Base-by-base conservation (phyloP, 495 filamentous ascomycete species). In the Pseudomonodictys pantanalensis region DNA sequence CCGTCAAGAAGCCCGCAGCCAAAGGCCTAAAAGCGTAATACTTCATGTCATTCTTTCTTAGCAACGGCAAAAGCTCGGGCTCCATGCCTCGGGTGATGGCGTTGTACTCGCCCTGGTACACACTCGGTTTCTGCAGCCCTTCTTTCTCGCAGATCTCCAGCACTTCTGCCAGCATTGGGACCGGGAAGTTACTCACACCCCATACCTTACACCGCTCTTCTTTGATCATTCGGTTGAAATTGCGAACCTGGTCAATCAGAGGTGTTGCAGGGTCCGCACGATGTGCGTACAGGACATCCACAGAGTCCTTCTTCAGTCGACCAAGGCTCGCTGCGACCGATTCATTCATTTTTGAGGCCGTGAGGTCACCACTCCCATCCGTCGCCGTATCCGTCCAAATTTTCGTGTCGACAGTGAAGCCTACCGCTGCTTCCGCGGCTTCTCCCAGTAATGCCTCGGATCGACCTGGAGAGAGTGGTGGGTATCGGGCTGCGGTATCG, bases 401-500 rank as follows among this genome's bases (percentile, higher is more conserved):
- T 54, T 79, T 79, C 0, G 76, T 78, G 44, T 78, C 75, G 26
- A 78, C 69, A 0, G 46, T 58, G 55, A 79, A 78, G 10, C 54
- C 56, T 4, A 64, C 50, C 20, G 58, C 60, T 2, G 69, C 26
- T 3, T 70, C 69, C 42, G 50, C 55, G 6, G 71, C 62, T 48
- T 74, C 71, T 2, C 77, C 78, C 12, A 81, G 65, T n/a, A 77
- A 55, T 49, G 64, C 45, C 58, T 81, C 78, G 1, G 78, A 71
- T 9, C 58, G 60, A 12, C 78, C 78, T 7, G 73, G 70, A 18
- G 69, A 72, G 2, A 65, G 46, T 17, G 77, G 75, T 25, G 77
- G 74, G 56, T 81, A 81, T 17, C 75, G 71, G 23, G 75, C 72
- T 3, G 71, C 77, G 0, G 76, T 74, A 44, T 81, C 78, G 10